Evolutionary conservation across 768 basidiomycete species (phyloP), one percentile per base, ranked within the genome.

Genomic region (Sarcodon sp.): DNA sequence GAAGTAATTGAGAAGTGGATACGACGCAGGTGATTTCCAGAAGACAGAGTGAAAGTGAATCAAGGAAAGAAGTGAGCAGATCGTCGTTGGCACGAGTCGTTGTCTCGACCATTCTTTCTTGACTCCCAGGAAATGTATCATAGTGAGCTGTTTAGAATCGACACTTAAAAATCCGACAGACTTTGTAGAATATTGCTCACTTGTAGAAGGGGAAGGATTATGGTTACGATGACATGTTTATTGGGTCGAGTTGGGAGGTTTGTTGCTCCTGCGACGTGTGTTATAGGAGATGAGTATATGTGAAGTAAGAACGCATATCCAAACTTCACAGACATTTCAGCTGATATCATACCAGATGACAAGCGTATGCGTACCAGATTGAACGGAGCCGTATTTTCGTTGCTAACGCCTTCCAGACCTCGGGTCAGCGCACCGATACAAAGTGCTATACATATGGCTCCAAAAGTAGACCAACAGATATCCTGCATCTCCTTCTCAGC

Each of bases 251-350:
- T 73, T 0, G 77, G 77, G 3, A 68, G 57, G 1, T 66, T 70
- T 3, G 64, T 59, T 4, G 66, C 57, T 47, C 69, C 72, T 55
- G 63, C 60, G 18, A 51, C 51, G 58, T 83, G 80, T 5, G 80
- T 73, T 36, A 78, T 56, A 0, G 82, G 80, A 1, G 79, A 77
- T 0, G 82, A 76, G 64, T 86, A 87, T 7, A 85, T 72, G 52
- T 87, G 80, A 15, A 88, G 63, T 33, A 86, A 68, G 60, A 87
- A 86, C 1, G 83, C 78, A 54, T 87, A 88, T 16, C 80, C 83
- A 52, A 87, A 76, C 84, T 86, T 53, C 8, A 37, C 2, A 44
- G 35, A 39, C 33, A 36, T 38, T 55, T 52, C 27, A 54, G 49
- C 44, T 33, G 37, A 45, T 44, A n/a, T 43, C 43, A 44, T 5